These are phyloP conservation scores for Hanseniaspora meyeri DNA, from an alignment of 805 yeast species.

Conservation along the genomic window DNA sequence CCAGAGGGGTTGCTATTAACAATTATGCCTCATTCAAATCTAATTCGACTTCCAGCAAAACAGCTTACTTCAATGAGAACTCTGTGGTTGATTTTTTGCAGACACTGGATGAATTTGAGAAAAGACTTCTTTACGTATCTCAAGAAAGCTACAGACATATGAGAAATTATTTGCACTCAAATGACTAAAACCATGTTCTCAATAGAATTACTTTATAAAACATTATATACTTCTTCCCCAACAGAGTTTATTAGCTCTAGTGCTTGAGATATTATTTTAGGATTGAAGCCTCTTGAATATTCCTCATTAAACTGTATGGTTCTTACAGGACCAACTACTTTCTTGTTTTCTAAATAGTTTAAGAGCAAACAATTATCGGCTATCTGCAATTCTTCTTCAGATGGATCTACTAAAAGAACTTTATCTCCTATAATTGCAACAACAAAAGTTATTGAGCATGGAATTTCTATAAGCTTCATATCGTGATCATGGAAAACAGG, in stretches of 20 bases:
- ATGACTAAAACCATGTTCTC: not conserved
- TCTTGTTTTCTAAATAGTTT: conserved; percentile 51
- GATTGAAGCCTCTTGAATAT: conserved; percentile 44
- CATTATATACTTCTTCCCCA: conserved; percentile 50
- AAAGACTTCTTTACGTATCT: conserved; percentile 40
- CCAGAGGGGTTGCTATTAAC: conserved; percentile 58
- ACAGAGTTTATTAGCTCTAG: conserved; percentile 45
- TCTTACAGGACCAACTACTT: conserved; percentile 59
- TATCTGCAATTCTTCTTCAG: conserved; percentile 77
- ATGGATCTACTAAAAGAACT: conserved; percentile 66
- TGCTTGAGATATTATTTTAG: conserved; percentile 38
- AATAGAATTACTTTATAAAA: conserved; percentile 23
- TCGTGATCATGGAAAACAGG: conserved; percentile 82
- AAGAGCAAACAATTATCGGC: conserved; percentile 70
- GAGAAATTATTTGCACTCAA: conserved; percentile 31
- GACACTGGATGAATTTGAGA: conserved; percentile 69
- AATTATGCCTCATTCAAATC: conserved; percentile 40
- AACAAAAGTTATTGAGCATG: conserved; percentile 62
- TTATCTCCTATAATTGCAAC: conserved; percentile 61
- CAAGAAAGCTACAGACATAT: conserved; percentile 38
- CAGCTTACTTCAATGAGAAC: conserved; percentile 25
- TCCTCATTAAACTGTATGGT: conserved; percentile 47
- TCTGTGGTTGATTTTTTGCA: conserved; percentile 34
- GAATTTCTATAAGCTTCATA: conserved; percentile 47
- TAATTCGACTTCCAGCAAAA: conserved; percentile 18